Evolutionary conservation across 2,329 filamentous ascomycete genomes (phyloP), one percentile per base, ranked within the genome.

Genomic region (Fusarium temperatum): DNA sequence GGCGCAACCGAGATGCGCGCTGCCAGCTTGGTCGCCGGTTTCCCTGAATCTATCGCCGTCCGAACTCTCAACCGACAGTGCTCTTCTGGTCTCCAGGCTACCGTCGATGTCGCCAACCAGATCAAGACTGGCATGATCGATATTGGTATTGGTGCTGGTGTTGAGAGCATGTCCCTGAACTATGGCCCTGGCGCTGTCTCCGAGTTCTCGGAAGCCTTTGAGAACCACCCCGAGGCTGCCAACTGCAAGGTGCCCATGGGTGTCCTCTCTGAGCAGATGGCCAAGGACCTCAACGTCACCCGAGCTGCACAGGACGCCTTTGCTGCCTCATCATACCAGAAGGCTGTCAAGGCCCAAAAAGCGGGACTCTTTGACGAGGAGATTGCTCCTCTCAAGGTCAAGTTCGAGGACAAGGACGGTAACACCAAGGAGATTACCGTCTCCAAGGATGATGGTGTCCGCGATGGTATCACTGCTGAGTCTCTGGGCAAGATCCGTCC

Each of bases 191-290:
- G 87, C 50, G 96, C 96, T 70, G 96, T 98, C 22, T 90, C 92
- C 71, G 96, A 98, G 84, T 98, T 98, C 89, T 96, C 94, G 36
- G 94, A 97, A 56, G 89, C 94, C 60, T 91, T 98, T 73, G 94
- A 98, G 81, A 89, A 87, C 78, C 89, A 96, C 87, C 88, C 90
- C 74, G 92, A 96, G 81, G 89, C 95, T 30, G 93, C 93, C 79
- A 97, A 98, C 89, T 99, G 96, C 91, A 98, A 97, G 86, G 96
- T 98, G 7, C 92, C 95, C 82, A 98, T 98, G 96, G 96, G 96
- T 78, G 89, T 95, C 17, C 88, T 98, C 56, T 98, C 94, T 35
- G 96, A 99, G 85, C 84, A 96, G 80, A 98, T 98, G 96, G 96
- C 96, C 77, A 93, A 94, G 84, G 94, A 95, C 82, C 90, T 92